These are phyloP conservation scores for Phytophthora pseudosyringae DNA, from an alignment of 352 stramenopile genomes.

Conservation along the genomic window DNA sequence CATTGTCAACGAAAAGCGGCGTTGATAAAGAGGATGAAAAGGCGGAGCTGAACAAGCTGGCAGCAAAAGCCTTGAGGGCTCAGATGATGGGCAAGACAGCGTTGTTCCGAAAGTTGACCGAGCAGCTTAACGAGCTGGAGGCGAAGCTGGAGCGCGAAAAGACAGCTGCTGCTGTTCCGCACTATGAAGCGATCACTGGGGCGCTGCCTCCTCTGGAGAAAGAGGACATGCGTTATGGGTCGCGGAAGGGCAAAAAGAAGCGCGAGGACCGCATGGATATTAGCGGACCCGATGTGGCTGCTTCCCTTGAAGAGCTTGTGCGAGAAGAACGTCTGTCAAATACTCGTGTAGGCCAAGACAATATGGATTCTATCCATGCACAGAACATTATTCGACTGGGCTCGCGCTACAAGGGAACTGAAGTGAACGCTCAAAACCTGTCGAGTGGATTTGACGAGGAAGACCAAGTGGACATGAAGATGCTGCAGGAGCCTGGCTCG, in stretches of 20 bases:
- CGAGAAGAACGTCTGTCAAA: constrained; percentile 75
- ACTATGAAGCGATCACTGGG: constrained; percentile 64
- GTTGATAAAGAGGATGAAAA: constrained; percentile 34
- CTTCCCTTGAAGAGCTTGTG: constrained; percentile 79
- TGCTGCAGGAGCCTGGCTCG: constrained; percentile 54
- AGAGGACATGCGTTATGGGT: constrained; percentile 67
- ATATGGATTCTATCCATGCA: constrained; percentile 75
- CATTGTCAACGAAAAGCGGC: background rate
- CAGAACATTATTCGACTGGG: constrained; percentile 81
- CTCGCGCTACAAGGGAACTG: constrained; percentile 72
- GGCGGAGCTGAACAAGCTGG: constrained; percentile 81
- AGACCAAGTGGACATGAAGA: constrained; percentile 72
- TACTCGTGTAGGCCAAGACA: constrained; percentile 46
- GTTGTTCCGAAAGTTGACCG: constrained; percentile 75
- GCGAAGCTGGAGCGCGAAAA: constrained; percentile 57
- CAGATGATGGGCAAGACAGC: constrained; percentile 87
- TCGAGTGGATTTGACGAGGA: constrained; percentile 87
- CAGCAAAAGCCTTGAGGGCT: constrained; percentile 73
- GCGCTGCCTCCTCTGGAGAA: constrained; percentile 73
- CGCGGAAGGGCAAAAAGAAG: constrained; percentile 74
- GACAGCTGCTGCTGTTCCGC: constrained; percentile 47
- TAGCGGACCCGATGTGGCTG: constrained; percentile 26
- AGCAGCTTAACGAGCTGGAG: constrained; percentile 85
- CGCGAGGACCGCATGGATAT: constrained; percentile 22
- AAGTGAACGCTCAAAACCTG: constrained; percentile 65